These are phyloP conservation scores for fission yeast (Schizosaccharomyces pombe) DNA, from an alignment of 805 yeast genomes.

Conservation along the genomic window DNA sequence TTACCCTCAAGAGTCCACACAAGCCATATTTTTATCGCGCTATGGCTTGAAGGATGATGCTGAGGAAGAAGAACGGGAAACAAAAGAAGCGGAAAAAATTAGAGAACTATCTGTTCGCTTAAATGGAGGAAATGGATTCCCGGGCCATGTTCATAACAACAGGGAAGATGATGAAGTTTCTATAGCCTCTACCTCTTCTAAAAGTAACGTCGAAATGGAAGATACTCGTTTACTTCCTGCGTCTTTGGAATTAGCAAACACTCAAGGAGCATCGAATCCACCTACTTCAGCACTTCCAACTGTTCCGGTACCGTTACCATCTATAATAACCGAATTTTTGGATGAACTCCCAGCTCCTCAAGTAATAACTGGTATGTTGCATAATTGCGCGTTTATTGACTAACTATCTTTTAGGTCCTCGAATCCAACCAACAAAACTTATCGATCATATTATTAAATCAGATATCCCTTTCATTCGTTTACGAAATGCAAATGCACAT, in stretches of 20 bases:
- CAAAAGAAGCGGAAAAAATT: background rate
- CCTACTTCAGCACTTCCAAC: background rate
- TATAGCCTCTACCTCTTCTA: background rate
- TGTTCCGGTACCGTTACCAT: slow-evolving; percentile 1
- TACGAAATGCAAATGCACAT: background rate
- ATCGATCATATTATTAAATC: background rate
- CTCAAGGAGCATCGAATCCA: background rate
- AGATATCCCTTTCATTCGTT: background rate
- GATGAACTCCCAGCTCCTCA: background rate
- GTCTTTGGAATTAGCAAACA: slow-evolving; percentile 5
- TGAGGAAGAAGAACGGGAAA: background rate
- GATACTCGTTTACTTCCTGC: slow-evolving; percentile 3
- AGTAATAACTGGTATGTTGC: background rate
- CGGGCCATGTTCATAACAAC: background rate
- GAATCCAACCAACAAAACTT: background rate
- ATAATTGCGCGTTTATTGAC: no score
- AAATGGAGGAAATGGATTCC: background rate
- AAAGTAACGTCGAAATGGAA: slow-evolving; percentile 9
- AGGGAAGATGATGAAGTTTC: background rate
- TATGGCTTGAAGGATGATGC: slow-evolving; percentile 12
- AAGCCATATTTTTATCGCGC: slow-evolving; percentile 18
- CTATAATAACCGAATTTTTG: background rate
- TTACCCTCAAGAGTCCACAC: slow-evolving; percentile 35
- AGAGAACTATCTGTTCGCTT: background rate
- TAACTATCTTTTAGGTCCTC: background rate